Conservation (phyloP, 352 stramenopile genomes). For the Phytophthora multivora region DNA sequence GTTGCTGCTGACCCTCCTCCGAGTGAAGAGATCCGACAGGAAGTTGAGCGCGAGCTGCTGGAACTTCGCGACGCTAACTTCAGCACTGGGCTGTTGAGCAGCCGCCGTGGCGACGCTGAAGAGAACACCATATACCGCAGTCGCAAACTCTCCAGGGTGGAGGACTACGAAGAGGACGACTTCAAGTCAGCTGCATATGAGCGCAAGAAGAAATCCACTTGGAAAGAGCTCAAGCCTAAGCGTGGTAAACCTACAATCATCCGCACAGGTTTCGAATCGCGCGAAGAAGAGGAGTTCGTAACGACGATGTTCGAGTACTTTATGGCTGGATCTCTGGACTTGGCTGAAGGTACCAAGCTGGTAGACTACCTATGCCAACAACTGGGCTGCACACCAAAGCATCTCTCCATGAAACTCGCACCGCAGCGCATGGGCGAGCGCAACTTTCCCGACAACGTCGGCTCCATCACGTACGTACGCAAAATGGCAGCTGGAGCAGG, state of each 20-base stretch:
- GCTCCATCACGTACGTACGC: slow-evolving; percentile 53
- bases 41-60: slow-evolving; percentile 42
- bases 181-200: slow-evolving; percentile 4
- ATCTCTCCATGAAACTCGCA: slow-evolving; percentile 75
- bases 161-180: slow-evolving; percentile 17
- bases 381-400: slow-evolving; percentile 56
- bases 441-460: slow-evolving; percentile 66
- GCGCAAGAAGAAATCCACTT: slow-evolving; percentile 20
- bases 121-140: slow-evolving; percentile 5
- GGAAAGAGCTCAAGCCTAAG: slow-evolving; percentile 20
- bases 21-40: slow-evolving; percentile 30
- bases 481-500: slow-evolving; percentile 25
- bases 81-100: slow-evolving; percentile 11
- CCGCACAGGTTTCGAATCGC: slow-evolving; percentile 71
- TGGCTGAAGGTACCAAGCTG: slow-evolving; percentile 61
- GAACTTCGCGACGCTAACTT: slow-evolving; percentile 50
- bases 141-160: slow-evolving; percentile 16
- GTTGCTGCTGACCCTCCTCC: slow-evolving; percentile 45
- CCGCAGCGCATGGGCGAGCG: slow-evolving; percentile 51
- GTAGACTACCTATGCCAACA: slow-evolving; percentile 65
- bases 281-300: slow-evolving; percentile 67
- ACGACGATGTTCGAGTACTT: slow-evolving; percentile 70
- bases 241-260: slow-evolving; percentile 68
- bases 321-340: slow-evolving; percentile 51
- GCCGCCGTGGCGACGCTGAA: slow-evolving; percentile 3